Evolutionary conservation across 148 eudicot species (phyloP).

Genomic region (Oxyria digyna): DNA sequence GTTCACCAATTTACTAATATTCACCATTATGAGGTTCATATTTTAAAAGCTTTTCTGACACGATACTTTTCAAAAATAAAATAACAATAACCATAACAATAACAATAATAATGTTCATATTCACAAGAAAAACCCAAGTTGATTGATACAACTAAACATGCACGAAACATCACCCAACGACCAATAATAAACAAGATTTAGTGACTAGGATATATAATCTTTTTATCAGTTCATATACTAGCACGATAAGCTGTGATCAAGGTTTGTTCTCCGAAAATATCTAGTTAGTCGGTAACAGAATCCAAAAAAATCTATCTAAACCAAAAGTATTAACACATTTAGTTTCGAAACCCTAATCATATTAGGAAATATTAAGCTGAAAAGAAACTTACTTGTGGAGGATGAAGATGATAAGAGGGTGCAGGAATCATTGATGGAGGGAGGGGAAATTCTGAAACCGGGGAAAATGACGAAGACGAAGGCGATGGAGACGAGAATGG

Average conservation of each 20-base stretch:
- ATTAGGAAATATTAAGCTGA: neutral
- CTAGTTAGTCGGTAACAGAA: too few species aligned
- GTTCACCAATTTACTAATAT: too few species aligned
- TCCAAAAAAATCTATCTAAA: too few species aligned
- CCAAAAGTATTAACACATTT: neutral
- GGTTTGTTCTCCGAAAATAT: too few species aligned
- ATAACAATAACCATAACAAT: too few species aligned
- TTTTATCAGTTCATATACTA: neutral
- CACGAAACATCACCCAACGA: neutral
- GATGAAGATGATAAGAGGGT: neutral
- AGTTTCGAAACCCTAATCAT: neutral
- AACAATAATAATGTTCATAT: too few species aligned
- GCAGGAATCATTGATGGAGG: neutral
- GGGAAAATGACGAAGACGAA: neutral
- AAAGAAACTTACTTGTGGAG: neutral
- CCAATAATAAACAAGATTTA: neutral
- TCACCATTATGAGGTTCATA: too few species aligned
- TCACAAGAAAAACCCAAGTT: neutral
- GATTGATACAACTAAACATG: neutral
- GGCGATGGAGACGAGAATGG: neutral
- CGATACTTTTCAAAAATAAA: too few species aligned
- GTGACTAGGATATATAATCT: too few species aligned
- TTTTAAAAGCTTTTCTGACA: too few species aligned
- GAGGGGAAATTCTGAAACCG: neutral
- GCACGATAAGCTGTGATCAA: neutral